Percentiles rank a stretch among this genome's conserved stretches.
These are phyloP conservation scores for Phytophthora agathidicida DNA, from an alignment of 352 stramenopile species.

Conservation along the genomic window DNA sequence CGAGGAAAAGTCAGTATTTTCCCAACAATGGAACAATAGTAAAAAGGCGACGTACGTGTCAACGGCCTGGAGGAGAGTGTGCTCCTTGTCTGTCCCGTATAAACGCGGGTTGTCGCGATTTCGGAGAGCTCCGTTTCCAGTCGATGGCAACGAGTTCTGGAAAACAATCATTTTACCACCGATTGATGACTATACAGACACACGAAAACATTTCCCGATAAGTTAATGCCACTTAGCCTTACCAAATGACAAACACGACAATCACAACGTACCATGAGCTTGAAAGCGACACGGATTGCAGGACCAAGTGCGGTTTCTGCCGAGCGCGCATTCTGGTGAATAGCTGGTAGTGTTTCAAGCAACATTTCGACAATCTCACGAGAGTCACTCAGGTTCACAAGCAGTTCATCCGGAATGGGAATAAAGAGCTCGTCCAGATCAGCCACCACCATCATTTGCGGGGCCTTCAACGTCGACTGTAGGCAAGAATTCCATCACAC, in stretches of 20 bases:
- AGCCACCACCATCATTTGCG: constrained; percentile 91
- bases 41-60: constrained; percentile 72
- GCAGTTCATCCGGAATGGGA: constrained; percentile 95
- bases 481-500: constrained; percentile 27
- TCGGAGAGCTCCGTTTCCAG: constrained; percentile 75
- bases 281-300: constrained; percentile 96
- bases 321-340: constrained; percentile 86
- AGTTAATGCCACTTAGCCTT: constrained; percentile 3
- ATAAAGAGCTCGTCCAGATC: constrained; percentile 91
- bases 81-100: constrained; percentile 88
- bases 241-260: not conserved
- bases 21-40: no score
- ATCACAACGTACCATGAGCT: constrained; percentile 94
- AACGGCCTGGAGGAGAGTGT: constrained; percentile 90
- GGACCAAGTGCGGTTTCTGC: constrained; percentile 83
- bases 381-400: constrained; percentile 97
- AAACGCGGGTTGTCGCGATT: constrained; percentile 86
- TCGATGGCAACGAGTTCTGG: constrained; percentile 83
- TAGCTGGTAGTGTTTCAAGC: constrained; percentile 93
- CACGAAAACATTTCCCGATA: not conserved
- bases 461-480: constrained; percentile 77
- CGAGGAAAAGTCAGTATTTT: not conserved
- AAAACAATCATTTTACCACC: constrained; percentile 92
- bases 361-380: constrained; percentile 94
- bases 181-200: constrained; percentile 65